A percentile compares a stretch with the other conserved stretches of the same genome.
These are phyloP conservation scores for Malassezia furfur DNA, from an alignment of 1,284 basidiomycete genomes.

Conservation along the genomic window DNA sequence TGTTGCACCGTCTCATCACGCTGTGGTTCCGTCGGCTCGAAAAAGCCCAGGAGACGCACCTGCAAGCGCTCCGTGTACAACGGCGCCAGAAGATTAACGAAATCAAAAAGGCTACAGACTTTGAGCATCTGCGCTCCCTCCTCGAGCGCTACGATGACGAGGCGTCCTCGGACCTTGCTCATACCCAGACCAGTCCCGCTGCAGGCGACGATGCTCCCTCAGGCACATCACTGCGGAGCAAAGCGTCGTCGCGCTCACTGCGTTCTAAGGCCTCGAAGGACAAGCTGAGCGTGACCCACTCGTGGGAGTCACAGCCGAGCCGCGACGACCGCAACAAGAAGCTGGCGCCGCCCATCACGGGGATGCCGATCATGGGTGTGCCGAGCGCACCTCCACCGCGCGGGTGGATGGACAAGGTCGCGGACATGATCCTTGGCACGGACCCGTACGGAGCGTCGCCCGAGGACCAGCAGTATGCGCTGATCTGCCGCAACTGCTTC, in stretches of 20 bases:
- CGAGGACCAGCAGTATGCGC: conserved; percentile 59
- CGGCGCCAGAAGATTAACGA: conserved; percentile 84
- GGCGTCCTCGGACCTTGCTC: neutral
- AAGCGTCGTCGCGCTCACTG: conserved; percentile 1
- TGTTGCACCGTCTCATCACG: conserved; percentile 8
- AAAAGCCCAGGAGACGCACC: conserved; percentile 57
- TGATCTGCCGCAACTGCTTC: conserved; percentile 88
- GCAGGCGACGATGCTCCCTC: neutral
- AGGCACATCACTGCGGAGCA: neutral
- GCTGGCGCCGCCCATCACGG: conserved; percentile 13
- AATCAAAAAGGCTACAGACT: conserved; percentile 94
- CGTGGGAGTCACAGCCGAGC: neutral
- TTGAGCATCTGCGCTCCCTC: conserved; percentile 78
- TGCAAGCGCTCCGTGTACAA: conserved; percentile 65
- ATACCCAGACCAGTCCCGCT: neutral
- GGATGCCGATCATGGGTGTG: conserved; percentile 9
- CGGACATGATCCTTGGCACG: conserved; percentile 49
- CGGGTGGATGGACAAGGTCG: conserved; percentile 49
- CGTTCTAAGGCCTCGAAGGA: neutral
- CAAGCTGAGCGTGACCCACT: neutral
- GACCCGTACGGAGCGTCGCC: conserved; percentile 46
- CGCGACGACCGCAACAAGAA: neutral
- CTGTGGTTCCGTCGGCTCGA: conserved; percentile 11
- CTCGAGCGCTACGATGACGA: conserved; percentile 72
- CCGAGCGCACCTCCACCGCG: conserved; percentile 7